phyloP scores from a whole-genome alignment of 2,329 filamentous ascomycete genomes.

The Paraphoma sp. region DNA sequence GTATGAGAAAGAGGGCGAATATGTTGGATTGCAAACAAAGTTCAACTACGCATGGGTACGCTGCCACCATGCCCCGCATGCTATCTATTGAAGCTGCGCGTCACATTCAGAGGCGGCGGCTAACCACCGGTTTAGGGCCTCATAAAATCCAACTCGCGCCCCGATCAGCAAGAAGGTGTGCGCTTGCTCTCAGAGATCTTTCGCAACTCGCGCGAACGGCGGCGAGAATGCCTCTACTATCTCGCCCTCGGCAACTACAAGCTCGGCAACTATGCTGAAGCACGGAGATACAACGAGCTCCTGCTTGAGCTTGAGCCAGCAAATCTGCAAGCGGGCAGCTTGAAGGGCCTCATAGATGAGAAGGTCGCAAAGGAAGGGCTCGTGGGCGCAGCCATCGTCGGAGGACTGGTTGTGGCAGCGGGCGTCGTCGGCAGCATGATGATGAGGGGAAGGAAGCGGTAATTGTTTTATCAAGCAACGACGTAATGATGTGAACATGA shows the following conservation, averaged over 20 bases:
- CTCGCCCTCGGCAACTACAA: constrained; percentile 97
- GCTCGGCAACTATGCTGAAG: constrained; percentile 95
- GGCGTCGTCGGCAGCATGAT: constrained; percentile 91
- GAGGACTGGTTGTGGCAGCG: constrained; percentile 88
- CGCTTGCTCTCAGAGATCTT: constrained; percentile 96
- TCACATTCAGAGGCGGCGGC: background rate
- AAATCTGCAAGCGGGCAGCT: constrained; percentile 87
- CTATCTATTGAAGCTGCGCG: constrained; percentile 7
- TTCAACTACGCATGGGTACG: constrained; percentile 99
- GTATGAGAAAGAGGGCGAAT: constrained; percentile 97
- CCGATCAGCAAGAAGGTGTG: constrained; percentile 93
- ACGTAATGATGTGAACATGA: background rate
- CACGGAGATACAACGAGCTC: constrained; percentile 91
- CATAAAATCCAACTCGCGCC: constrained; percentile 85
- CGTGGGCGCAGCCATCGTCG: constrained; percentile 92
- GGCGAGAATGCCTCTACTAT: constrained; percentile 98
- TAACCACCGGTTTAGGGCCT: constrained; percentile 68
- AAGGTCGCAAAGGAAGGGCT: constrained; percentile 94
- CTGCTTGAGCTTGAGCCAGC: constrained; percentile 88
- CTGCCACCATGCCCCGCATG: constrained; percentile 4
- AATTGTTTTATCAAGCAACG: constrained; percentile 4
- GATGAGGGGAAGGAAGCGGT: constrained; percentile 72
- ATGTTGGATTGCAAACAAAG: constrained; percentile 96
- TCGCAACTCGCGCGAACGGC: constrained; percentile 87
- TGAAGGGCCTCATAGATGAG: constrained; percentile 89